Conservation (phyloP, 495 filamentous ascomycete species). For the Neurospora sp. region DNA sequence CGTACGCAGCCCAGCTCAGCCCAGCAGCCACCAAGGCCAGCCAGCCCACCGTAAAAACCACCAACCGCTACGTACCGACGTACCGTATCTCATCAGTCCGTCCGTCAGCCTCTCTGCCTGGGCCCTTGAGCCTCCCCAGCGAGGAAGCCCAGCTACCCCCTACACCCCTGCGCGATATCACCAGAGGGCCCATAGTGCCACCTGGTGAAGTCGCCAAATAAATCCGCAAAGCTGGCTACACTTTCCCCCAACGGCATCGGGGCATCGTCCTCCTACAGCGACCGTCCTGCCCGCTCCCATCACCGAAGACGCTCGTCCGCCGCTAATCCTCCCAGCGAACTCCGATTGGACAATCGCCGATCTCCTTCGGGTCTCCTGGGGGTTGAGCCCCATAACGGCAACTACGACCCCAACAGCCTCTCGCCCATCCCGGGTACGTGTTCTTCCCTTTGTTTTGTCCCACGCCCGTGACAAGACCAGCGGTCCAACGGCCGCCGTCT, state of each 20-base stretch:
- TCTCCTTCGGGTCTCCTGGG: slow-evolving; percentile 23
- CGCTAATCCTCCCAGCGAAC: slow-evolving; percentile 10
- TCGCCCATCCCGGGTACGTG: slow-evolving; percentile 36
- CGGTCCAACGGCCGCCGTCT: neutral
- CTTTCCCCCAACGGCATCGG: slow-evolving; percentile 23
- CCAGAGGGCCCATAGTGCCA: slow-evolving; percentile 5
- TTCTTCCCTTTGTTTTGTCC: neutral
- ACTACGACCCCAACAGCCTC: slow-evolving; percentile 26
- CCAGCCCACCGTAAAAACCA: neutral
- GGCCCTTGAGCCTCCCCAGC: neutral
- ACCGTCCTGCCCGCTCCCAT: slow-evolving; percentile 28
- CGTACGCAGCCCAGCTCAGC: neutral
- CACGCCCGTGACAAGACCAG: neutral
- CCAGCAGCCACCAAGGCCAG: neutral
- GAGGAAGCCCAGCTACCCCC: neutral
- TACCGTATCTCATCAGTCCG: neutral
- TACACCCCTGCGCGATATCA: neutral
- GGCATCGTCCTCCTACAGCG: slow-evolving; percentile 33
- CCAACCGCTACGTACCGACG: neutral
- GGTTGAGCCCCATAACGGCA: slow-evolving; percentile 29
- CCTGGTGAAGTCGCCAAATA: slow-evolving; percentile 4
- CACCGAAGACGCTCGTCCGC: slow-evolving; percentile 32
- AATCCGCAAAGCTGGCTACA: slow-evolving; percentile 28
- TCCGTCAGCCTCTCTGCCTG: neutral
- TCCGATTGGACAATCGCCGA: slow-evolving; percentile 23